Percentiles rank a stretch among this genome's conserved stretches.
Evolutionary conservation across 75 land plant genomes (phyloP).

Genomic region (Selaginella tamariscina): DNA sequence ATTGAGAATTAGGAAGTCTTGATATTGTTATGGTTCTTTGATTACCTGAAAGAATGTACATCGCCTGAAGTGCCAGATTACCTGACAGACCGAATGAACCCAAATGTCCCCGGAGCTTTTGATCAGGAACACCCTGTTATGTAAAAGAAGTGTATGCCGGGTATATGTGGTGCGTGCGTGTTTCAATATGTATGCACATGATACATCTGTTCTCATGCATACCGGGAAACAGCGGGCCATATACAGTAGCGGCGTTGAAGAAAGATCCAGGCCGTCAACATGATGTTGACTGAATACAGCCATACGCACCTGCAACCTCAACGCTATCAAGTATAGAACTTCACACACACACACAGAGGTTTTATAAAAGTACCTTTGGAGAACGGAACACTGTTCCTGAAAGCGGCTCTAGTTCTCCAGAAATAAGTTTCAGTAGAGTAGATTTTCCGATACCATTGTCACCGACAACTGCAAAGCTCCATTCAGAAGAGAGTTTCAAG

Average conservation of each 20-base stretch:
- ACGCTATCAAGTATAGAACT: background rate
- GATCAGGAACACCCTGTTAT: constrained; percentile 83
- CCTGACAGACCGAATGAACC: constrained; percentile 97
- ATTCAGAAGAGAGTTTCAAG: no score
- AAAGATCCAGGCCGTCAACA: constrained; percentile 94
- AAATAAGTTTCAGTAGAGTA: constrained; percentile 81
- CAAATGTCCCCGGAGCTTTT: constrained; percentile 78
- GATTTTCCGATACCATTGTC: constrained; percentile 99
- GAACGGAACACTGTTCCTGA: constrained; percentile 94
- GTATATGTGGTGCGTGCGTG: no score
- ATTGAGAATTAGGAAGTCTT: no score
- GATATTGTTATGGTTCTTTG: no score
- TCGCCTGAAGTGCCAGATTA: constrained; percentile 92
- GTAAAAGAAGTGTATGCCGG: background rate
- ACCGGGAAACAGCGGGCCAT: constrained; percentile 98
- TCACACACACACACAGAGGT: background rate
- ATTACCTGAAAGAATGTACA: constrained; percentile 98
- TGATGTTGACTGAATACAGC: constrained; percentile 99
- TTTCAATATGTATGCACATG: no score
- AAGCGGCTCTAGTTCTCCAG: constrained; percentile 93
- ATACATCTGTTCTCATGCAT: no score
- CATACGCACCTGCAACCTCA: constrained; percentile 65
- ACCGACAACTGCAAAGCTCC: constrained; percentile 95
- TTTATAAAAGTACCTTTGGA: constrained; percentile 55
- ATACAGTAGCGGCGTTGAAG: constrained; percentile 88